Evolutionary conservation across 305 asterid genomes (phyloP).

Genomic region (Fraxinus velutina): DNA sequence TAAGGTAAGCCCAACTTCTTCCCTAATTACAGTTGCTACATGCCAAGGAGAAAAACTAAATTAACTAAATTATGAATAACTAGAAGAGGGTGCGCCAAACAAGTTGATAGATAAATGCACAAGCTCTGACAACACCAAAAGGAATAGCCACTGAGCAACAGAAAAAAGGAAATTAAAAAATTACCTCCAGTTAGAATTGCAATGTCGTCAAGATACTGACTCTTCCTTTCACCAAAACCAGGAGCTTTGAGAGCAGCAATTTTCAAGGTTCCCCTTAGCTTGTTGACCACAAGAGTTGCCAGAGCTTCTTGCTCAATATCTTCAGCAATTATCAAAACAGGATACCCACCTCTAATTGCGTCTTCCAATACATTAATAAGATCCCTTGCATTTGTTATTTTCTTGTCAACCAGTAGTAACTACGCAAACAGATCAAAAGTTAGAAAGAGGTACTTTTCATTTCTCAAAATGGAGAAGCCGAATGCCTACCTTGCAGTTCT

Average conservation of each 20-base stretch:
- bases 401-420: slow-evolving; percentile 48
- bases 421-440: slow-evolving; percentile 13
- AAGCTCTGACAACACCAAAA: neutral
- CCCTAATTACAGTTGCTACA: slow-evolving; percentile 48
- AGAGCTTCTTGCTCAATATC: slow-evolving; percentile 57
- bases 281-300: slow-evolving; percentile 50
- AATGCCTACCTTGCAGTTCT: slow-evolving; percentile 42
- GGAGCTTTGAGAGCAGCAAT: slow-evolving; percentile 54
- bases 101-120: neutral
- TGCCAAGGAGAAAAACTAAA: slow-evolving; percentile 5
- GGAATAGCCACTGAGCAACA: neutral
- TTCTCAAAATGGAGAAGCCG: neutral
- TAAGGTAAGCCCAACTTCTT: slow-evolving; percentile 40
- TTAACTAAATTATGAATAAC: neutral
- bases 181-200: slow-evolving; percentile 49
- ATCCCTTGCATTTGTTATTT: slow-evolving; percentile 49
- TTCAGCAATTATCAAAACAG: slow-evolving; percentile 45
- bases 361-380: slow-evolving; percentile 42
- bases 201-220: slow-evolving; percentile 54
- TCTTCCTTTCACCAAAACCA: slow-evolving; percentile 52
- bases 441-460: neutral
- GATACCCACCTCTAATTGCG: slow-evolving; percentile 46
- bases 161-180: neutral
- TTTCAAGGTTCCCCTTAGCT: slow-evolving; percentile 49
- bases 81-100: neutral